Evolutionary conservation across 139 green algal genomes (phyloP), one percentile per base, ranked within the genome.

Genomic region (Chlorella sp.): DNA sequence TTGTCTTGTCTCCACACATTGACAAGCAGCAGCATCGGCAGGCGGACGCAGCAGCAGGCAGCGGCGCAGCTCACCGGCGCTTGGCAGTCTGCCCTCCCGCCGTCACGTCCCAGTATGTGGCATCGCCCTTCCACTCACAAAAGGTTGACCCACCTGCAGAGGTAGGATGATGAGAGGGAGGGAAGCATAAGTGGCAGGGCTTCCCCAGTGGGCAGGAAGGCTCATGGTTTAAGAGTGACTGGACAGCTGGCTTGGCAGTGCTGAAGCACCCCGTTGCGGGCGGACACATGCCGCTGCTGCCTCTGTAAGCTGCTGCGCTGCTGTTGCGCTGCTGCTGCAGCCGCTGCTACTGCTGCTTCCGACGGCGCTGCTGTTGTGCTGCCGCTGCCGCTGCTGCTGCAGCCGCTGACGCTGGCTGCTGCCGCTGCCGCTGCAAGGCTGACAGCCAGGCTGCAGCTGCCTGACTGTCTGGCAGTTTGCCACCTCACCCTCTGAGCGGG

Each of bases 81-180:
- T 79, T 36, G n/a, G n/a, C n/a, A 18, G 71, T 39, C 32, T 39
- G n/a, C 4, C 71, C n/a, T 24, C 71, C 71, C 3, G 71, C 71
- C 30, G 71, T 57, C 9, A 95, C 80, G 64, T 92, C 75, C 36
- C 66, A 94, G 71, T 94, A 95, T 9, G 61, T 86, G n/a, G 92
- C 92, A 28, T 16, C 26, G 36, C 93, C 93, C 81, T 95, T 95
- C 92, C 92, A 95, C 85, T 95, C 93, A 68, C 93, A 95, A 32
- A 94, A 92, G 5, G 91, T 92, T 37, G 39, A 40, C 34, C 40
- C 60, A 0, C 68, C 81, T 39, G 82, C 37, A 7, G 60, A 18
- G 60, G 75, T 3, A 40, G 12, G 76, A 19, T 7, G 15, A n/a
- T 5, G 39, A 21, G 22, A n/a, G 36, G 22, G n/a, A 3, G 32